A percentile compares a stretch with the other conserved stretches of the same genome.
Conservation (phyloP, 768 basidiomycete genomes). For the Suillus alpinus region DNA sequence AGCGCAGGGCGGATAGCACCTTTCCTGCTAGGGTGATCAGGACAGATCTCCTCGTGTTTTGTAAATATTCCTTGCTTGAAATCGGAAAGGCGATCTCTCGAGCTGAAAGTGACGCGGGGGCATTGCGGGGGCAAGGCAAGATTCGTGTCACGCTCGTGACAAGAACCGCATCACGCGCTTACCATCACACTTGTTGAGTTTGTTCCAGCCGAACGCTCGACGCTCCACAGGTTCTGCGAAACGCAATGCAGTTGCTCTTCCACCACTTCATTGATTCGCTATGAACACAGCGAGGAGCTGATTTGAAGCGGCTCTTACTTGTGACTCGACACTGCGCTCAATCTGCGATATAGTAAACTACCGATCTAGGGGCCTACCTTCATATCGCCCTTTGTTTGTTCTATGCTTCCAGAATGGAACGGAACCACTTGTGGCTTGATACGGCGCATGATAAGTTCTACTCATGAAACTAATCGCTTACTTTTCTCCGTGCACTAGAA, state of each 20-base stretch:
- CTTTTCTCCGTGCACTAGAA: slow-evolving; percentile 2
- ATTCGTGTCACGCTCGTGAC: slow-evolving; percentile 7
- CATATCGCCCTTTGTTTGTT: slow-evolving; percentile 25
- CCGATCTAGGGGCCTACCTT: slow-evolving; percentile 33
- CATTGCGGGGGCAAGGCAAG: slow-evolving; percentile 10
- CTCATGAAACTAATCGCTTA: slow-evolving; percentile 4
- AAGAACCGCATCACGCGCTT: slow-evolving; percentile 6
- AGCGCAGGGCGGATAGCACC: slow-evolving; percentile 6
- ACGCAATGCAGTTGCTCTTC: slow-evolving; percentile 1
- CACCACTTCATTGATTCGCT: background rate
- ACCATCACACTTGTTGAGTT: slow-evolving; percentile 13
- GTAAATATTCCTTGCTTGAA: slow-evolving; percentile 4
- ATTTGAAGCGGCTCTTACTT: slow-evolving; percentile 8
- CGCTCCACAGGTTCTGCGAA: background rate
- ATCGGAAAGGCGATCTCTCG: slow-evolving; percentile 12
- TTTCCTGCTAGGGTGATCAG: slow-evolving; percentile 11
- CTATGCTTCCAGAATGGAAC: slow-evolving; percentile 31
- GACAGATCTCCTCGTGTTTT: slow-evolving; percentile 11
- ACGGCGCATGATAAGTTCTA: slow-evolving; percentile 12
- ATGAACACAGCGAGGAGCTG: background rate
- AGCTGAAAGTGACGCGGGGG: slow-evolving; percentile 7
- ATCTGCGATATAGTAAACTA: slow-evolving; percentile 24
- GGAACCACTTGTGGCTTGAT: slow-evolving; percentile 13
- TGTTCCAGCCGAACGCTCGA: background rate
- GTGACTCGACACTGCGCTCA: slow-evolving; percentile 20